phyloP scores from a whole-genome alignment of 257 asterid species.

The Scutellaria baicalensis region DNA sequence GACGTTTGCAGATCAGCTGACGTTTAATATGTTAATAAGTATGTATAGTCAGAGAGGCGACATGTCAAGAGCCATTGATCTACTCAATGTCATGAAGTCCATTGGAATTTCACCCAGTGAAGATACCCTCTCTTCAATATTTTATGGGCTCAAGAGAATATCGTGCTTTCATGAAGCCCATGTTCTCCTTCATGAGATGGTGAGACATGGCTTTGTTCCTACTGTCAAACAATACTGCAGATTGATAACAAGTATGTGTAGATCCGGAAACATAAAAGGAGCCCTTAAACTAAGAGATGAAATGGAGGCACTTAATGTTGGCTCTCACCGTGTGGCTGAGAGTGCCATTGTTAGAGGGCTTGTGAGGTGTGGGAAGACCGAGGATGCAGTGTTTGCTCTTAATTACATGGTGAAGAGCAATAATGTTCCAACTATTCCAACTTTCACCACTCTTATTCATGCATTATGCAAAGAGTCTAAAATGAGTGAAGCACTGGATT shows the following conservation, averaged over 20 bases:
- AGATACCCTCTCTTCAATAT: slow-evolving; percentile 45
- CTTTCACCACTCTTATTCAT: slow-evolving; percentile 75
- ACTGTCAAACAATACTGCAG: slow-evolving; percentile 54
- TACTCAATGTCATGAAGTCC: slow-evolving; percentile 47
- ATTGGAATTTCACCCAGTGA: slow-evolving; percentile 43
- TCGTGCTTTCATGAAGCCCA: slow-evolving; percentile 37
- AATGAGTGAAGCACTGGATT: slow-evolving; percentile 42
- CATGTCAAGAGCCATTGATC: slow-evolving; percentile 50
- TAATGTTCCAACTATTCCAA: slow-evolving; percentile 56
- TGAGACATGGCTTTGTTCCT: slow-evolving; percentile 49
- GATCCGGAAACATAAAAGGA: slow-evolving; percentile 52
- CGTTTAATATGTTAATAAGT: slow-evolving; percentile 57
- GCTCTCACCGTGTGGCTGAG: slow-evolving; percentile 41
- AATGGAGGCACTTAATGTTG: slow-evolving; percentile 43
- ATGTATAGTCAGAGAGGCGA: slow-evolving; percentile 53
- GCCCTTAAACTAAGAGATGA: slow-evolving; percentile 56
- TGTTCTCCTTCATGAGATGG: slow-evolving; percentile 46
- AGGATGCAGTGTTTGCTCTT: slow-evolving; percentile 55
- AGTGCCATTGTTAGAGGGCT: slow-evolving; percentile 83
- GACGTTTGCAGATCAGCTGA: slow-evolving; percentile 38
- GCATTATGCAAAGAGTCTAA: slow-evolving; percentile 56
- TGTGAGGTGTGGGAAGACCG: slow-evolving; percentile 53
- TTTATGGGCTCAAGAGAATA: slow-evolving; percentile 55
- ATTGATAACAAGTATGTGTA: slow-evolving; percentile 64
- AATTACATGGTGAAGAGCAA: slow-evolving; percentile 53